Evolutionary conservation across 768 basidiomycete species (phyloP), one percentile per base, ranked within the genome.

Genomic region (Infundibulicybe gibba): DNA sequence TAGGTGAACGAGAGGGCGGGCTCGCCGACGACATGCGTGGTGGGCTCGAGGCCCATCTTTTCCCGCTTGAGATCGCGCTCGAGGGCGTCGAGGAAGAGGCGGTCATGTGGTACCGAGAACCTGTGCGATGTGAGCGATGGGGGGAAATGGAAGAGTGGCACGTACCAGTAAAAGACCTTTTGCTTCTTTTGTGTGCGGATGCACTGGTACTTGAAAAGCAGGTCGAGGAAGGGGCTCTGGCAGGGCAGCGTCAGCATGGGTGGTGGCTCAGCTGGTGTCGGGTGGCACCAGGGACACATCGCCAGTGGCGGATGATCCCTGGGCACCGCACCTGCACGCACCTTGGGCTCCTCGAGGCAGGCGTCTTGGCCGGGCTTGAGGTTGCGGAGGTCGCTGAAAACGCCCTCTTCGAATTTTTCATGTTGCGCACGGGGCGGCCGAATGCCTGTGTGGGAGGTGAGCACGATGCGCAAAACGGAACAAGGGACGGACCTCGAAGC

Each of bases 351-450:
- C 63, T 97, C 94, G 17, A 97, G 68, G 56, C 85, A 89, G 20
- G 94, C 92, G 62, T 97, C 94, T 0, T 84, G 77, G 10, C 94
- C 94, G 0, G 94, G 94, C 66, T 97, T 97, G 50, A 97, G 74
- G 60, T 97, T 97, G 17, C 94, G 70, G 50, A 97, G 74, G 65
- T 97, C 94, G 43, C 84, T 87, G 59, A 97, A 97, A 38, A 97
- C 86, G 43, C 94, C 94, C 66, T 97, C 94, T 63, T 97, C 94
- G 57, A 95, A 97, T 65, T 97, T 97, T 97, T 97, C 79, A 92
- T 87, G 58, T 92, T 91, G 47, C 79, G 74, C 34, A 97, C 91
- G 0, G 94, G 94, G 8, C 94, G 74, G 2, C 90, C 90, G 58
- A 95, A 95, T 34, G 88, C 87, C 70, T 79, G 53, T 46, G 53